phyloP scores from a whole-genome alignment of 148 eudicot genomes.

The Rhododendron ferrugineum region DNA sequence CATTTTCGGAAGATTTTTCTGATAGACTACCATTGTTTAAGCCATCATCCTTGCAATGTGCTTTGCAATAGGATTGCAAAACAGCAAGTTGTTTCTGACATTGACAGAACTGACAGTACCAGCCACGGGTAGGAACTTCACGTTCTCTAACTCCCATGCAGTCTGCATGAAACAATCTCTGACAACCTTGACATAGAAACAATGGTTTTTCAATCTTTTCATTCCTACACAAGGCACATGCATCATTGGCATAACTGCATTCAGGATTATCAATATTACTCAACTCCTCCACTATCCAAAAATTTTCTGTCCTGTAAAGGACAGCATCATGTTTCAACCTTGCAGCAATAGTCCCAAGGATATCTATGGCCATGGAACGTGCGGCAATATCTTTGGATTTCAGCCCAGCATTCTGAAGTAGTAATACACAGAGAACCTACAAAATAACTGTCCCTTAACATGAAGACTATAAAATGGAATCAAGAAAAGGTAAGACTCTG shows the following conservation, averaged over 20 bases:
- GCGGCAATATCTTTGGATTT: constrained; percentile 80
- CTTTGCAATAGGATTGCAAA: constrained; percentile 59
- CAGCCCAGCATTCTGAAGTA: constrained; percentile 94
- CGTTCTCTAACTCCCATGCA: constrained; percentile 71
- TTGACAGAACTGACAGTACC: constrained; percentile 66
- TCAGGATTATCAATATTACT: constrained; percentile 27
- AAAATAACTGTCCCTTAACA: constrained; percentile 27
- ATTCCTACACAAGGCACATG: constrained; percentile 69
- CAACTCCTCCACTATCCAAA: constrained; percentile 73
- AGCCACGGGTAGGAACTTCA: constrained; percentile 53
- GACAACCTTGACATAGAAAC: constrained; percentile 76
- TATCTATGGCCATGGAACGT: constrained; percentile 89
- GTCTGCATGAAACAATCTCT: constrained; percentile 71
- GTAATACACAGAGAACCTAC: constrained; percentile 96
- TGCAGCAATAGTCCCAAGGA: constrained; percentile 92
- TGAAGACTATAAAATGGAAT: constrained; percentile 11
- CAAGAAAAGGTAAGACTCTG: constrained; percentile 4
- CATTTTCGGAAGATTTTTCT: constrained; percentile 35
- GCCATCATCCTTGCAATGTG: constrained; percentile 48
- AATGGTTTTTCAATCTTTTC: constrained; percentile 43
- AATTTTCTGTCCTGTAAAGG: constrained; percentile 50
- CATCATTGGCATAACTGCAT: constrained; percentile 35
- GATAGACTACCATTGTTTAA: constrained; percentile 23
- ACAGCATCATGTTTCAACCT: constrained; percentile 86
- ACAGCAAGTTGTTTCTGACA: constrained; percentile 64